Percentiles rank a stretch among this genome's conserved stretches.
These are phyloP conservation scores for Crucihimalaya himalaica DNA, from an alignment of 345 rosid genomes.

Conservation along the genomic window DNA sequence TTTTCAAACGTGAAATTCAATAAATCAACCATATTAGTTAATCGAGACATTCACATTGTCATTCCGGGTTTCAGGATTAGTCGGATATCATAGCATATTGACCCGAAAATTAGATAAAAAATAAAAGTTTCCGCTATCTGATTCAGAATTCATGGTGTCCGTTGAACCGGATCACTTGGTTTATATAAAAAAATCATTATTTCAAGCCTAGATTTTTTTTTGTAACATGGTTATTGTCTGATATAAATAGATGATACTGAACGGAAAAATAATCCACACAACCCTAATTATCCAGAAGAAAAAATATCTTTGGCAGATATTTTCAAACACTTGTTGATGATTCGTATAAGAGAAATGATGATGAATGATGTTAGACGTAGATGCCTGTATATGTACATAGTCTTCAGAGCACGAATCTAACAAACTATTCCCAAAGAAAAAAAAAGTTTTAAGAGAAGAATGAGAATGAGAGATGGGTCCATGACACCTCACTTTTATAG, in stretches of 20 bases:
- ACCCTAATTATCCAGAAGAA: not conserved
- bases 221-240: no score
- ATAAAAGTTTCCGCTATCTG: no score
- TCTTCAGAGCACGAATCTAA: constrained; percentile 34
- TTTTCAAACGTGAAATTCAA: no score
- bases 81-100: no score
- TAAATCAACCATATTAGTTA: no score
- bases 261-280: not conserved
- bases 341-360: constrained; percentile 17
- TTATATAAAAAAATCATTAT: not conserved
- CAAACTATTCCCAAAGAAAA: not conserved
- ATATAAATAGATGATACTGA: no score
- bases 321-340: constrained; percentile 27
- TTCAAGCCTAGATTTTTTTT: not conserved
- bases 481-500: constrained; percentile 44
- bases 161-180: no score
- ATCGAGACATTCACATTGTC: no score
- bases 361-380: constrained; percentile 11
- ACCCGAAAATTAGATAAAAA: no score
- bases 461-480: constrained; percentile 40
- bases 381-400: constrained; percentile 21
- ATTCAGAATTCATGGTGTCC: no score
- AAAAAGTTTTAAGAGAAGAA: not conserved
- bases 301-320: not conserved
- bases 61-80: no score